Base-by-base conservation (phyloP, 2,329 filamentous ascomycete species). In the Mycogone perniciosa region DNA sequence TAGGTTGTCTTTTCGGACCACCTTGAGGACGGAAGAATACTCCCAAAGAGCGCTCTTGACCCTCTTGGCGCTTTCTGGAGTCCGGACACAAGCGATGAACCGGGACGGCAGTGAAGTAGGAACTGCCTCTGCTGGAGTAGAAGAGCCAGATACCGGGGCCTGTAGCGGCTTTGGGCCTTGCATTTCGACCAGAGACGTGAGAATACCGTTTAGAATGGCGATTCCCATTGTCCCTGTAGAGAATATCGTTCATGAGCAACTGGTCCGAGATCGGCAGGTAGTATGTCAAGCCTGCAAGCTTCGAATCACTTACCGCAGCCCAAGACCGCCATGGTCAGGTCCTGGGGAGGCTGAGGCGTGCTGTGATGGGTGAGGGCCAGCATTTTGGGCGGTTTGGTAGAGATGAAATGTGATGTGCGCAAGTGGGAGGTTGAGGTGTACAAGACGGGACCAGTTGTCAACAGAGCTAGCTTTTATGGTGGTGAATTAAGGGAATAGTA, bases 51-150 rank as follows among this genome's bases (percentile, higher is more conserved):
- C 80, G 33, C 77, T 71, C 63, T 80, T 80, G 59, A 95, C 82
- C 54, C 81, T 80, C 63, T 85, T 80, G 55, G 82, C 86, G 50
- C 84, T 83, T 59, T 84, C 78, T n/a, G 77, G 72, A 50, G 84
- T 81, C 50, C 84, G 80, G 50, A 95, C 87, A 67, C 88, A 92
- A 56, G 88, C 88, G 61, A 92, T 84, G 76, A 95, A 95, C 60
- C 77, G 81, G 8, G 80, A 80, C 6, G 89, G 89, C 34, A 89
- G 77, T 49, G 77, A 75, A 7, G 72, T 59, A 10, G 83, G 81
- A 7, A 77, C 59, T 48, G 76, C 74, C 38, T 76, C 72, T 44
- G 63, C 60, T 2, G 73, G 74, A 4, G 71, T 74, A 20, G 74
- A 71, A 4, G 67, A 64, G 53, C 72, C 68, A 3, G 75, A 71